Evolutionary conservation across 2,329 filamentous ascomycete genomes (phyloP).

Genomic region (Colletotrichum chlorophyti): DNA sequence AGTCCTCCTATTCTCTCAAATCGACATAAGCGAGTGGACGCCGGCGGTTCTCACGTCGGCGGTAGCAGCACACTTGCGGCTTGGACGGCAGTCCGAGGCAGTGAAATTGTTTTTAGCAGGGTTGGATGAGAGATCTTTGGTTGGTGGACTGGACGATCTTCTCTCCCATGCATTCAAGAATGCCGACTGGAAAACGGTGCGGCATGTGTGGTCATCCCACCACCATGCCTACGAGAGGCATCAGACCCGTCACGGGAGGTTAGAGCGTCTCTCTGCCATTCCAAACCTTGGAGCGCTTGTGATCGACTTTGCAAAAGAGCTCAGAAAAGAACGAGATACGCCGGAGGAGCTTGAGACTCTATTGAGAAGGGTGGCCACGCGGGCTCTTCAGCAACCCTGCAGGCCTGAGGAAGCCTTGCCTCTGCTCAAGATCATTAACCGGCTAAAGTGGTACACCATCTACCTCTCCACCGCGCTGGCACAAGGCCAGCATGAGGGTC

Average conservation of each 20-base stretch:
- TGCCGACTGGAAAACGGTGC: slow-evolving; percentile 42
- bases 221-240: slow-evolving; percentile 29
- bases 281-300: slow-evolving; percentile 39
- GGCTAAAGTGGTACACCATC: slow-evolving; percentile 49
- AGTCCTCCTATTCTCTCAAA: slow-evolving; percentile 49
- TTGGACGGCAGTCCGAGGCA: slow-evolving; percentile 46
- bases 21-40: slow-evolving; percentile 47
- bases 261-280: slow-evolving; percentile 34
- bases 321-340: neutral
- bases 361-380: slow-evolving; percentile 38
- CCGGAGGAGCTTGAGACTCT: slow-evolving; percentile 33
- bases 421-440: slow-evolving; percentile 48
- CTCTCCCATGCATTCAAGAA: slow-evolving; percentile 47
- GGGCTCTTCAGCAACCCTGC: slow-evolving; percentile 41
- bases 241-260: neutral
- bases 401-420: slow-evolving; percentile 39
- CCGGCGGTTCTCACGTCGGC: slow-evolving; percentile 46
- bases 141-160: slow-evolving; percentile 51
- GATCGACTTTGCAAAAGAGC: slow-evolving; percentile 36
- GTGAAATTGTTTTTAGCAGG: slow-evolving; percentile 47
- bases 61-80: slow-evolving; percentile 48
- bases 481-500: slow-evolving; percentile 37
- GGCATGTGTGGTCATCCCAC: slow-evolving; percentile 47
- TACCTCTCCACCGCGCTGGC: slow-evolving; percentile 45
- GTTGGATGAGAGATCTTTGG: slow-evolving; percentile 40